A percentile compares a stretch with the other conserved stretches of the same genome.
Evolutionary conservation across 2,329 filamentous ascomycete genomes (phyloP).

Genomic region (Cladosporium oxysporum): DNA sequence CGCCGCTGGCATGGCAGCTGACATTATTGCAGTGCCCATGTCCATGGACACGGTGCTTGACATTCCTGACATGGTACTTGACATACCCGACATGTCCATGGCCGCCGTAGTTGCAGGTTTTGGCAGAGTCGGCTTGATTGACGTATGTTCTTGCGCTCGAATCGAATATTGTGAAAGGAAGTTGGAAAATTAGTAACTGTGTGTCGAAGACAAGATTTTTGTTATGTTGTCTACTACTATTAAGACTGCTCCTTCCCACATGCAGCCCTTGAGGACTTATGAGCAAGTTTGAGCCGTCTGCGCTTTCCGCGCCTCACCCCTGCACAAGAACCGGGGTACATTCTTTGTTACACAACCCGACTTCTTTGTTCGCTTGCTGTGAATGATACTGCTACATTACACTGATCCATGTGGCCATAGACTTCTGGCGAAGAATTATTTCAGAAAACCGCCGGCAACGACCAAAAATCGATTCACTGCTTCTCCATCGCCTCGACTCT

Average conservation of each 20-base stretch:
- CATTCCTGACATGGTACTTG: conserved; percentile 22
- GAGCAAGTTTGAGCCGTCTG: conserved; percentile 11
- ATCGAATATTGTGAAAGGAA: background rate
- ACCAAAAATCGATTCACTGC: background rate
- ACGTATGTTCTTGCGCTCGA: background rate
- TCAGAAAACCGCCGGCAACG: background rate
- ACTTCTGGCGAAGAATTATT: background rate
- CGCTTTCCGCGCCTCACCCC: background rate
- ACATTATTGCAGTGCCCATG: conserved; percentile 22
- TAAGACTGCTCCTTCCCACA: background rate
- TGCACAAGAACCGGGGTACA: background rate
- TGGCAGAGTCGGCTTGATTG: background rate
- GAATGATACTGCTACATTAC: background rate
- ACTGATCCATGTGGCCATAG: background rate
- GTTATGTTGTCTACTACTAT: background rate
- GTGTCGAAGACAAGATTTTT: background rate
- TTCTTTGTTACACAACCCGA: background rate
- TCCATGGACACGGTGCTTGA: conserved; percentile 24
- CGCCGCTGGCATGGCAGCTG: conserved; percentile 17
- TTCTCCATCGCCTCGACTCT: background rate
- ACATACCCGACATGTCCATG: conserved; percentile 24
- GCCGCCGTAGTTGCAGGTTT: background rate
- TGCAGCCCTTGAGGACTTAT: background rate
- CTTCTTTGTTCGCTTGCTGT: background rate
- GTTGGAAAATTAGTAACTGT: background rate